phyloP scores from a whole-genome alignment of 305 asterid genomes.

The Stenogyne calaminthoides region DNA sequence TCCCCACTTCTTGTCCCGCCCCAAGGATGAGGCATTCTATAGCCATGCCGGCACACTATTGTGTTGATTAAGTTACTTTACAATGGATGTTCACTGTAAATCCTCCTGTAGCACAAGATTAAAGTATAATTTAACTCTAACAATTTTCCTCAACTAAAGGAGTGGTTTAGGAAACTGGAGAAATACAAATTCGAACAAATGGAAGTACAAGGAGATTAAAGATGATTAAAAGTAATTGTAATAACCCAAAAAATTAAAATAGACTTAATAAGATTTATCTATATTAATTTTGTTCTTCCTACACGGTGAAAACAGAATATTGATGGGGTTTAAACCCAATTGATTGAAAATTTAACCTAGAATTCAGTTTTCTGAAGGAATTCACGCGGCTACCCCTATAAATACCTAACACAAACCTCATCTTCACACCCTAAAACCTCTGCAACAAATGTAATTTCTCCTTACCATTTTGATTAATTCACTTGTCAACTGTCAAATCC shows the following conservation, averaged over 20 bases:
- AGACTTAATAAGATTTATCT: neutral
- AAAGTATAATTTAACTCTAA: neutral
- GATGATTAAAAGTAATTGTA: neutral
- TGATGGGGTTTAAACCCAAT: no score
- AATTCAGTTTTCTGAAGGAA: neutral
- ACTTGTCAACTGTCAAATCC: neutral
- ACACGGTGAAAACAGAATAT: no score
- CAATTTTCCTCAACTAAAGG: neutral
- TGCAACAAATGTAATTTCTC: neutral
- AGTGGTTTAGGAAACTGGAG: neutral
- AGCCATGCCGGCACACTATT: conserved; percentile 41
- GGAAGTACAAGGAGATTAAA: neutral
- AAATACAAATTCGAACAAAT: neutral
- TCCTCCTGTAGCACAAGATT: neutral
- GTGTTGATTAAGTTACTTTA: neutral
- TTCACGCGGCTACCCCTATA: neutral
- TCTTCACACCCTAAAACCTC: neutral
- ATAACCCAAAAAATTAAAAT: neutral
- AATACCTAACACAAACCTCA: neutral
- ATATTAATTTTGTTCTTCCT: neutral
- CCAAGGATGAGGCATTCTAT: conserved; percentile 78
- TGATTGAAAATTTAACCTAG: neutral
- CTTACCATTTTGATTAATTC: neutral
- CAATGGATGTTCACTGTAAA: neutral
- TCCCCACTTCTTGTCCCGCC: conserved; percentile 97